A percentile compares a stretch with the other conserved stretches of the same genome.
These are phyloP conservation scores for Odonthalia washingtoniensis DNA, from an alignment of 31 red algal genomes.

Conservation along the genomic window DNA sequence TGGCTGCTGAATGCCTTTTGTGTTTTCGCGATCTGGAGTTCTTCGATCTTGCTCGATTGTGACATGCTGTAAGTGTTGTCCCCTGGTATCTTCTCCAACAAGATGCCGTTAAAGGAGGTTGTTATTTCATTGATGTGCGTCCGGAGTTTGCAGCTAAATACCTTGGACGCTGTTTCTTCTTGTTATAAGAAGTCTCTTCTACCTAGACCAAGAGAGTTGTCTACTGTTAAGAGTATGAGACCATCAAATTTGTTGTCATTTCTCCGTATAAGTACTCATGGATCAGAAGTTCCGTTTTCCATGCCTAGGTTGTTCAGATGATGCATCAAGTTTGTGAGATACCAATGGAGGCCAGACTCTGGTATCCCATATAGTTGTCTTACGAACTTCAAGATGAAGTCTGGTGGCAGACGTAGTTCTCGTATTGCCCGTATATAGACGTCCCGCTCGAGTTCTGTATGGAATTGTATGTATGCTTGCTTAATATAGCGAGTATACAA, in stretches of 20 bases:
- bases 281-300: neutral
- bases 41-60: neutral
- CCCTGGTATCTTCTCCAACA: neutral
- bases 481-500: neutral
- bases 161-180: neutral
- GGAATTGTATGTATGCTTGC: neutral
- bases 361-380: neutral
- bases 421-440: neutral
- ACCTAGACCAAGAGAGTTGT: neutral
- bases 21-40: neutral
- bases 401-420: neutral
- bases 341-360: neutral
- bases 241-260: neutral
- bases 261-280: neutral
- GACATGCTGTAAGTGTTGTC: neutral
- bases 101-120: neutral
- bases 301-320: neutral
- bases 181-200: neutral
- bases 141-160: neutral
- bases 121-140: neutral
- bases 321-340: neutral
- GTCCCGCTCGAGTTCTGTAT: neutral
- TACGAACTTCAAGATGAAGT: neutral
- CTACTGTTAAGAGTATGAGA: neutral
- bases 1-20: neutral